A percentile compares a stretch with the other conserved stretches of the same genome.
Conservation (phyloP, 2,329 filamentous ascomycete genomes). For the Fusarium equiseti region DNA sequence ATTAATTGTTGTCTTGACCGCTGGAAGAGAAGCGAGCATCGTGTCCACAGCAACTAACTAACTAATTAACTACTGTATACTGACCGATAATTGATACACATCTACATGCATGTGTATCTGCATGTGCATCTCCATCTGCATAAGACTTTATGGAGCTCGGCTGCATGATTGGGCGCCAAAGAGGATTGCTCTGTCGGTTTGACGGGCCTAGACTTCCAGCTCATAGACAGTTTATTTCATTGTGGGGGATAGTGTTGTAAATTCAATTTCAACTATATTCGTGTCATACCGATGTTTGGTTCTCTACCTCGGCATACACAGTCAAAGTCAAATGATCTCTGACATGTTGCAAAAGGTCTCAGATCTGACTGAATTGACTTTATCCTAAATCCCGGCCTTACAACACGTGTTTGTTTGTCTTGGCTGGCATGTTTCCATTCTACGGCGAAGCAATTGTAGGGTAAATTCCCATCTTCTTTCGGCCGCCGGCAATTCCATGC, state of each 20-base stretch:
- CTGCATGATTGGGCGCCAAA: slow-evolving; percentile 27
- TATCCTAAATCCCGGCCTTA: slow-evolving; percentile 11
- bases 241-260: slow-evolving; percentile 26
- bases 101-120: neutral
- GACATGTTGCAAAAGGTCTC: slow-evolving; percentile 26
- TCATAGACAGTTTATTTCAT: slow-evolving; percentile 8
- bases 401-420: slow-evolving; percentile 28
- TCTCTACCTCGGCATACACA: slow-evolving; percentile 1
- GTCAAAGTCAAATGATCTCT: neutral
- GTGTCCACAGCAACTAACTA: slow-evolving; percentile 14
- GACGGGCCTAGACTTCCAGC: slow-evolving; percentile 25
- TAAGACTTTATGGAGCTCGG: slow-evolving; percentile 9
- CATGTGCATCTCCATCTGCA: slow-evolving; percentile 1
- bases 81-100: slow-evolving; percentile 15
- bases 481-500: slow-evolving; percentile 13
- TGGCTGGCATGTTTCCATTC: slow-evolving; percentile 17
- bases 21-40: slow-evolving; percentile 37
- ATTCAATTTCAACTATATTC: neutral
- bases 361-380: slow-evolving; percentile 14
- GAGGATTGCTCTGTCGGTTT: slow-evolving; percentile 16
- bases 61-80: neutral
- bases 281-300: slow-evolving; percentile 4
- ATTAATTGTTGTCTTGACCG: slow-evolving; percentile 38
- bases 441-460: slow-evolving; percentile 11
- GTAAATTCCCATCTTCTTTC: slow-evolving; percentile 2